A percentile compares a stretch with the other conserved stretches of the same genome.
Conservation (phyloP, 306 rosid species). For the Fragaria iinumae region DNA sequence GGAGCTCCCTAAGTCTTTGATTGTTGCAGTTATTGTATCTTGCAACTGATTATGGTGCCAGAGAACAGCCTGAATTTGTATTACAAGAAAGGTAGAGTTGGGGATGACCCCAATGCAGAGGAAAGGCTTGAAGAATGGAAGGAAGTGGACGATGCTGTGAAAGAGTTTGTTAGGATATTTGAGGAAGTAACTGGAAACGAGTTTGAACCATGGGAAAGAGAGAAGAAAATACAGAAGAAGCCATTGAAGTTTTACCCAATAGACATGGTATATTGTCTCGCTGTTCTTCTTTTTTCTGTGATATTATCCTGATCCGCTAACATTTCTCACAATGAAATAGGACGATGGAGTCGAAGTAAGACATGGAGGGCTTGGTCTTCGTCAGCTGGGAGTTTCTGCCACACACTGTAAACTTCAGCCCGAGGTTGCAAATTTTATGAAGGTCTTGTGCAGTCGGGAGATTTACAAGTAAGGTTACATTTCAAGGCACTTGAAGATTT, state of each 20-base stretch:
- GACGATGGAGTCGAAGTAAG: constrained; percentile 90
- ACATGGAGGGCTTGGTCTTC: constrained; percentile 64
- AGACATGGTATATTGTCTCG: constrained; percentile 55
- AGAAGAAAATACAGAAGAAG: constrained; percentile 75
- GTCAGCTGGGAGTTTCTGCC: constrained; percentile 67
- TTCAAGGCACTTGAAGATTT: neutral
- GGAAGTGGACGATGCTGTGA: constrained; percentile 44
- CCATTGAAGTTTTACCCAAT: constrained; percentile 64
- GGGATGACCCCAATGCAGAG: constrained; percentile 71
- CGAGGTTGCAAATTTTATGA: constrained; percentile 67
- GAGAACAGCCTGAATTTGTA: constrained; percentile 53
- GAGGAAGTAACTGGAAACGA: constrained; percentile 79
- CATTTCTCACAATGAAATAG: constrained; percentile 27
- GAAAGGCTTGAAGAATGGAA: constrained; percentile 68
- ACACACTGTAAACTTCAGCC: constrained; percentile 77
- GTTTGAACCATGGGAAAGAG: constrained; percentile 79
- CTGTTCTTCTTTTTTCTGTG: neutral
- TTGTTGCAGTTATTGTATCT: constrained; percentile 62
- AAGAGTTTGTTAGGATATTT: constrained; percentile 67
- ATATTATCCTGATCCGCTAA: neutral
- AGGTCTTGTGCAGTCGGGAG: constrained; percentile 75
- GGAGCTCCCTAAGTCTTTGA: constrained; percentile 13
- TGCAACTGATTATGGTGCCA: constrained; percentile 67
- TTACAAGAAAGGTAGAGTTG: constrained; percentile 76
- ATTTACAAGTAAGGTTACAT: constrained; percentile 54